phyloP scores from a whole-genome alignment of 176 grass and related monocot genomes.

The Tuctoria greenei region DNA sequence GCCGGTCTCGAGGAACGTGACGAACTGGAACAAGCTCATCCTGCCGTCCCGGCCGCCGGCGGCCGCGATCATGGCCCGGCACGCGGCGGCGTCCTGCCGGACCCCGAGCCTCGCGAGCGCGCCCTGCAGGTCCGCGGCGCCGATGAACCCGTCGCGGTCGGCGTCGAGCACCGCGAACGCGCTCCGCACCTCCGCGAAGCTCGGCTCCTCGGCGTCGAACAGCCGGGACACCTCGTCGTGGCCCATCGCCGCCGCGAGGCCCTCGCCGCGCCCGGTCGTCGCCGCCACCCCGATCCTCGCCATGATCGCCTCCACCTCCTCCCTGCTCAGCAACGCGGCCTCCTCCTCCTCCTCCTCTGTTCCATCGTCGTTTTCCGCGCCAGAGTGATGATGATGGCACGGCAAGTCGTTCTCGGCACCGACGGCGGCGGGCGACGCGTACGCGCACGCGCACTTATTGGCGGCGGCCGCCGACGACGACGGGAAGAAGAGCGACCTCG shows the following conservation, averaged over 20 bases:
- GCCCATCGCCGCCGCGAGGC: slow-evolving; percentile 18
- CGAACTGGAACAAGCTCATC: slow-evolving; percentile 63
- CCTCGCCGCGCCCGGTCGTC: neutral
- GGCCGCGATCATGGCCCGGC: slow-evolving; percentile 56
- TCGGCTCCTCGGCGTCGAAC: slow-evolving; percentile 80
- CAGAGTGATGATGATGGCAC: neutral
- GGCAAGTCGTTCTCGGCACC: neutral
- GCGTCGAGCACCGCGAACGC: slow-evolving; percentile 76
- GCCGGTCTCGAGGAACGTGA: slow-evolving; percentile 50
- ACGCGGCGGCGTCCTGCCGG: slow-evolving; percentile 49
- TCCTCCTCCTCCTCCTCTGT: neutral
- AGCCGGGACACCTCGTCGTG: slow-evolving; percentile 36
- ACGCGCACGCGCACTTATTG: slow-evolving; percentile 17
- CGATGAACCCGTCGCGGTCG: slow-evolving; percentile 71
- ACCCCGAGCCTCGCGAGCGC: slow-evolving; percentile 58
- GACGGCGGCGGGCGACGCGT: neutral
- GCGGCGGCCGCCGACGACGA: neutral
- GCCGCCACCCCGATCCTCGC: slow-evolving; percentile 13
- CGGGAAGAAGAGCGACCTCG: slow-evolving; percentile 16
- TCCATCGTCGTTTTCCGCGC: neutral
- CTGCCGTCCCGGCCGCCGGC: slow-evolving; percentile 12
- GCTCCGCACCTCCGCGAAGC: slow-evolving; percentile 61
- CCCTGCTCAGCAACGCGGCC: slow-evolving; percentile 19
- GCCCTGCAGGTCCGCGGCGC: slow-evolving; percentile 52
- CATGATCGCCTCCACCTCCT: slow-evolving; percentile 56